Evolutionary conservation across 2,329 filamentous ascomycete genomes (phyloP).

Genomic region (Drechslerella coelobrocha): DNA sequence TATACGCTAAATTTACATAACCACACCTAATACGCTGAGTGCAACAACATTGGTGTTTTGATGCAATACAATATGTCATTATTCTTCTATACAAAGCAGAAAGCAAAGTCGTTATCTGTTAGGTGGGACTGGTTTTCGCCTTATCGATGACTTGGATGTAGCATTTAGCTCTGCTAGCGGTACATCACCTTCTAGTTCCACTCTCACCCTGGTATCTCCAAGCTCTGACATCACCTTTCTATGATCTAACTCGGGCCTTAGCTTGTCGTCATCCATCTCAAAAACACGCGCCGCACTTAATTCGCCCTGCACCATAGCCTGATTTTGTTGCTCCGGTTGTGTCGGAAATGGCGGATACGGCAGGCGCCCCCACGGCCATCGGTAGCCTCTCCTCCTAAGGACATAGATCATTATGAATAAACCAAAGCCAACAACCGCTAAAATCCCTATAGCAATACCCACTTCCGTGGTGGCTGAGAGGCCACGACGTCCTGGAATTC

Average conservation of each 20-base stretch:
- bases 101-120: no score
- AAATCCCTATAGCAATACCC: constrained; percentile 3
- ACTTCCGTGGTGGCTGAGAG: constrained; percentile 1
- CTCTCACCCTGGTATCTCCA: constrained; percentile 1
- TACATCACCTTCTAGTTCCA: constrained; percentile 19
- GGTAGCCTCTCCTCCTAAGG: constrained; percentile 16
- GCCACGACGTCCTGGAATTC: not conserved
- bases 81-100: no score
- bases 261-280: not conserved
- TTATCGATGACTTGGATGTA: not conserved
- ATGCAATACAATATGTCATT: no score
- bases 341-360: not conserved
- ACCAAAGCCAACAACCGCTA: not conserved
- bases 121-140: no score
- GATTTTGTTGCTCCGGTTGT: not conserved
- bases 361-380: not conserved
- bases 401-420: not conserved
- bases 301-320: no score
- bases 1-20: no score
- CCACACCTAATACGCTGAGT: no score
- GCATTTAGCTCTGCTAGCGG: constrained; percentile 18
- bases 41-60: no score
- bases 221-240: not conserved
- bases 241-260: not conserved
- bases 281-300: not conserved